These are phyloP conservation scores for Colletotrichum aenigma DNA, from an alignment of 2,329 filamentous ascomycete species.

Conservation along the genomic window DNA sequence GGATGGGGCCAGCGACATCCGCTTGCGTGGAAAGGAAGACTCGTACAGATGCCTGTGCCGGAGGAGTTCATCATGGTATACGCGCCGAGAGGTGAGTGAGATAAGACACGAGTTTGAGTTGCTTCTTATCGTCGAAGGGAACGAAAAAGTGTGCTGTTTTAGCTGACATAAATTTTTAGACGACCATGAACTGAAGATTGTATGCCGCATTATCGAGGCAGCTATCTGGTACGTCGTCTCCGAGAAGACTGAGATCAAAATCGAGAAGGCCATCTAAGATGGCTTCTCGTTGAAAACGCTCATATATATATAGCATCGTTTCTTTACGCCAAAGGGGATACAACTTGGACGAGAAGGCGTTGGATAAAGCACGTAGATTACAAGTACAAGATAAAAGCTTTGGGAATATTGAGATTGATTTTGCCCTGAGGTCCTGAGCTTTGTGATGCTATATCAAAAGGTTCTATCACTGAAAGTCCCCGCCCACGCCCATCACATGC, in stretches of 20 bases:
- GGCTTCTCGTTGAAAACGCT: conserved; percentile 1
- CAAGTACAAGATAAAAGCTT: background rate
- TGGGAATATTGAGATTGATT: background rate
- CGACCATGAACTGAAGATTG: conserved; percentile 68
- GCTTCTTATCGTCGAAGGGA: background rate
- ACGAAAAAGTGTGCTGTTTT: background rate
- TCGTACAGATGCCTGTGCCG: conserved; percentile 69
- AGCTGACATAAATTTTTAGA: conserved; percentile 38
- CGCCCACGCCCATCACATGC: background rate
- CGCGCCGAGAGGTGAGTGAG: conserved; percentile 63
- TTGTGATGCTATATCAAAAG: background rate
- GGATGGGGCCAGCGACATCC: conserved; percentile 81
- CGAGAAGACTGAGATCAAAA: conserved; percentile 44
- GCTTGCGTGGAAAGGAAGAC: conserved; percentile 69
- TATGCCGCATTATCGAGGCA: conserved; percentile 74
- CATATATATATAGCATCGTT: background rate
- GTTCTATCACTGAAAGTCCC: background rate
- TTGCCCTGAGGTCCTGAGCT: background rate
- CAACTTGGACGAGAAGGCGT: background rate
- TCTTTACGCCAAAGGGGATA: background rate
- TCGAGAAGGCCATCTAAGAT: conserved; percentile 10
- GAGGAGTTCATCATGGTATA: conserved; percentile 82
- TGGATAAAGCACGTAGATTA: background rate
- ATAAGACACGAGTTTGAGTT: background rate
- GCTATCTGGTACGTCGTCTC: conserved; percentile 70